Base-by-base conservation (phyloP, 192 early-diverging fungal genomes). In the Powellomyces hirtus region DNA sequence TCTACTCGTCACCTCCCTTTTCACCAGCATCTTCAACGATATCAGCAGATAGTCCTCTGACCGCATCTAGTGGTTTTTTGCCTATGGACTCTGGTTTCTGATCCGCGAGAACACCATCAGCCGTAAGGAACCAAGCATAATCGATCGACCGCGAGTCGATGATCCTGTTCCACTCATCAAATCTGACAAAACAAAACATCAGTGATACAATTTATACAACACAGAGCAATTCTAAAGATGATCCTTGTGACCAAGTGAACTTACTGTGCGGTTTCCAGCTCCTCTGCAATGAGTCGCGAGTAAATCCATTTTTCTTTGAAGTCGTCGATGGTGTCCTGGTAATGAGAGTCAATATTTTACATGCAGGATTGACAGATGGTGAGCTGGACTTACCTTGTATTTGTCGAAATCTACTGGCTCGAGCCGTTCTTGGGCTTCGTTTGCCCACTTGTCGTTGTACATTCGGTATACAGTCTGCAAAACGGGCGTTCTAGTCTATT, bases 231-330 rank as follows among this genome's bases (percentile, higher is more conserved):
- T n/a, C n/a, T n/a, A n/a, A n/a, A n/a, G n/a, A n/a, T n/a, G n/a
- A n/a, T n/a, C n/a, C n/a, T n/a, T n/a, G n/a, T n/a, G n/a, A n/a
- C n/a, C n/a, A n/a, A n/a, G n/a, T n/a, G n/a, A n/a, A 74, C 72
- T 72, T 83, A 94, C 77, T 75, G 74, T 24, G 71, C 67, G 11
- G 89, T 87, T 3, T 72, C 66, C 50, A 81, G 49, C 80, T 99
- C 97, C 14, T 89, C 89, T 44, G 86, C 76, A 51, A 88, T 80
- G 26, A 97, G 91, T 18, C 83, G 80, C 22, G 83, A 77, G 79
- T 96, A 95, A 66, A 99, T 96, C 70, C 80, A 92, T 75, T 91
- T 79, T 67, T 92, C 79, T 80, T 94, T 96, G 70, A 99, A 98
- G 34, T 75, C 77, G 8, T 90, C 84, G 60, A 99, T 95, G 58